Base-by-base conservation (phyloP, 2,329 filamentous ascomycete genomes). In the Karstenula rhodostoma region DNA sequence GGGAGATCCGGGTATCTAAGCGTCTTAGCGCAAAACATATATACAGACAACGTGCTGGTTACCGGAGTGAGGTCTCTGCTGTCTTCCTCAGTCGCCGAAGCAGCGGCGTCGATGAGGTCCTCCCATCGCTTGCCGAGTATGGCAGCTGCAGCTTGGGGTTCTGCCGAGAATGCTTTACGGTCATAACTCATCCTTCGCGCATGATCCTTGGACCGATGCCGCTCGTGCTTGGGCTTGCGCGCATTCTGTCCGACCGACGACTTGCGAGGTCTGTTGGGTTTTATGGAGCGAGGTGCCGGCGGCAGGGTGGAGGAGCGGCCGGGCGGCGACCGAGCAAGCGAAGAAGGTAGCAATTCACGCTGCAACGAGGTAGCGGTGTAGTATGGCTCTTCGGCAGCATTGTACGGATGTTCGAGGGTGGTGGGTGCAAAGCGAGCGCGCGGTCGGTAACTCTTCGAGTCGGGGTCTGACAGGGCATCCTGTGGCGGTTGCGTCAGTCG, bases 71-170 rank as follows among this genome's bases (percentile, higher is more conserved):
- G 87, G 78, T 97, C 94, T 74, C 86, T 82, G 67, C 94, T 93
- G 76, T 96, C 93, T 73, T 95, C 94, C 80, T 96, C 94, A 3
- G 93, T 96, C 29, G 94, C 93, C 63, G 93, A 97, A 33, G 94
- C 93, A 57, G 92, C 94, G 55, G 94, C 94, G 78, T 97, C 94
- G 66, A 98, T 96, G 62, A 98, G 84, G 78, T 98, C 94, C 78
- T 97, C 93, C 95, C 94, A 98, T 71, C 94, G 86, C 81, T 95
- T 96, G 66, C 92, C 93, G 79, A 91, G 88, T 51, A 86, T 82
- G 70, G 85, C 87, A 19, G 85, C 91, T 61, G 91, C 90, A 22
- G 87, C 88, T 58, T 90, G 87, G 25, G 94, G 93, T 78, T 97
- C 94, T 44, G 92, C 92, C 17, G 93, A 96, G 67, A 91, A 86